A percentile compares a stretch with the other conserved stretches of the same genome.
These are phyloP conservation scores for Leucosporidium yakuticum DNA, from an alignment of 768 basidiomycete species.

Conservation along the genomic window DNA sequence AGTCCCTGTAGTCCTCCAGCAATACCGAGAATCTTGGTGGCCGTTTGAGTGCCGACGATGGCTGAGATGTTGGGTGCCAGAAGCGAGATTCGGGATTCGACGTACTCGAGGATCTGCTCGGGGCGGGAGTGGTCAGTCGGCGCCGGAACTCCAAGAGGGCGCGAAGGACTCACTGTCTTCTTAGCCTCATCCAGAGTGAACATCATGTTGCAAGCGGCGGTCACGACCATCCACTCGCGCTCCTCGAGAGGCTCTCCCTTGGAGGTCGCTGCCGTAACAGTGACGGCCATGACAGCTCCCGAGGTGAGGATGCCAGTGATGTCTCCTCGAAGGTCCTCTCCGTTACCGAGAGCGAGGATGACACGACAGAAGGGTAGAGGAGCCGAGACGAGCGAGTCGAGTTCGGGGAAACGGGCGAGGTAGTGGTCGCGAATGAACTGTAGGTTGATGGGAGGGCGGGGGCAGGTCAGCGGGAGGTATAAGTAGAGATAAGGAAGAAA, in stretches of 20 bases:
- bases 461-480: neutral
- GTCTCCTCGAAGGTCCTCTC: slow-evolving; percentile 52
- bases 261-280: slow-evolving; percentile 89
- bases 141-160: neutral
- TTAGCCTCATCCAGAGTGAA: slow-evolving; percentile 81
- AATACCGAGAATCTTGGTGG: slow-evolving; percentile 94
- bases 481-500: neutral
- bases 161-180: slow-evolving; percentile 58
- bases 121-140: slow-evolving; percentile 1
- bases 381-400: slow-evolving; percentile 89
- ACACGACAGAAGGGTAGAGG: slow-evolving; percentile 87
- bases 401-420: slow-evolving; percentile 86
- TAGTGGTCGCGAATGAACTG: slow-evolving; percentile 99
- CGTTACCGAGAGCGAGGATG: slow-evolving; percentile 79
- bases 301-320: slow-evolving; percentile 72
- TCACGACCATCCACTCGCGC: slow-evolving; percentile 70
- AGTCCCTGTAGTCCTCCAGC: slow-evolving; percentile 87
- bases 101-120: slow-evolving; percentile 89
- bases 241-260: slow-evolving; percentile 66
- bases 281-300: slow-evolving; percentile 90
- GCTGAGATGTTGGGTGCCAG: slow-evolving; percentile 97
- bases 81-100: slow-evolving; percentile 96
- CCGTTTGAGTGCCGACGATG: slow-evolving; percentile 97
- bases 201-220: slow-evolving; percentile 80
- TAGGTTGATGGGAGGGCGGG: neutral